Evolutionary conservation across 2,329 filamentous ascomycete species (phyloP).

Genomic region (Beauveria caledonica): DNA sequence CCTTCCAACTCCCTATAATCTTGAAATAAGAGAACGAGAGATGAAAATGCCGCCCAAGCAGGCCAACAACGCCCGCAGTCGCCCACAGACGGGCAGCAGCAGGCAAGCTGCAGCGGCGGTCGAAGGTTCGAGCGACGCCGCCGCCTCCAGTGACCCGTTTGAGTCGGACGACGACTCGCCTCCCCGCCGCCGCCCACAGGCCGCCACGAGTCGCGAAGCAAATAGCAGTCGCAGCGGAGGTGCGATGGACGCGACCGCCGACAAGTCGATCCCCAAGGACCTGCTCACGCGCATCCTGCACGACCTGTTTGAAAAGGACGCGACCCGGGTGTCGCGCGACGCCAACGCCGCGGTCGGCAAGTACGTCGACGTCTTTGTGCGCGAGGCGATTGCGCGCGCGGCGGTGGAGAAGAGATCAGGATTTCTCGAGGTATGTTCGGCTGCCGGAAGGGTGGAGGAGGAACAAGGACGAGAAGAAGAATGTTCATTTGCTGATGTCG

Average conservation of each 20-base stretch:
- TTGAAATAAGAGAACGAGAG: background rate
- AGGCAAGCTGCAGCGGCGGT: constrained; percentile 15
- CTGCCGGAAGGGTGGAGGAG: background rate
- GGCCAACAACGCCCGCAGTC: constrained; percentile 29
- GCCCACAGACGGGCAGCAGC: constrained; percentile 23
- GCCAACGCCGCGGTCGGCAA: constrained; percentile 69
- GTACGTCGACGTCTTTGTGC: constrained; percentile 87
- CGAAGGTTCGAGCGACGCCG: constrained; percentile 16
- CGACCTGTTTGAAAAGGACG: constrained; percentile 65
- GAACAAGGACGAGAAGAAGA: background rate
- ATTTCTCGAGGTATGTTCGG: constrained; percentile 58
- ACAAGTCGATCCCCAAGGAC: constrained; percentile 57
- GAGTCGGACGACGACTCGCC: constrained; percentile 21
- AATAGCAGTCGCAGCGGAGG: constrained; percentile 3
- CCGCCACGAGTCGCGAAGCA: background rate
- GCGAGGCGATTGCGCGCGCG: constrained; percentile 77
- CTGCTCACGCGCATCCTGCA: constrained; percentile 71
- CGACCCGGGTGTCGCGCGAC: constrained; percentile 66
- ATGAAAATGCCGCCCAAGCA: constrained; percentile 35
- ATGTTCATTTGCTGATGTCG: background rate
- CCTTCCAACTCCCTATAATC: too few species aligned
- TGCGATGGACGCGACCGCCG: constrained; percentile 28
- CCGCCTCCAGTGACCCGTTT: constrained; percentile 26
- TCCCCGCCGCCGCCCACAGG: constrained; percentile 15
- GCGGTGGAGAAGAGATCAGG: constrained; percentile 60